Percentiles rank a stretch among this genome's conserved stretches.
These are phyloP conservation scores for Rhizopogon vinicolor DNA, from an alignment of 768 basidiomycete species.

Conservation along the genomic window DNA sequence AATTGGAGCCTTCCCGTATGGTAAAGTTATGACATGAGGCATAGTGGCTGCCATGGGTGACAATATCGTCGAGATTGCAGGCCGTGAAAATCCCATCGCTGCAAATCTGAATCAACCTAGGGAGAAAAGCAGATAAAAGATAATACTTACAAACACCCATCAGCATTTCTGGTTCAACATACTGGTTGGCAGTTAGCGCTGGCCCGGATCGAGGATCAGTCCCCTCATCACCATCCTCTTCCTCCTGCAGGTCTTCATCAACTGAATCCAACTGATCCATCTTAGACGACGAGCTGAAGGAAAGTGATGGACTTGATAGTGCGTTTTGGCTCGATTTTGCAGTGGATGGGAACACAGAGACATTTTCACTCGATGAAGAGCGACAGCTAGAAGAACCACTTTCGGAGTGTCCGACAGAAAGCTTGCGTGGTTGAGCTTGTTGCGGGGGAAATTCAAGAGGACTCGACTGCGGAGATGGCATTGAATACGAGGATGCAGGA, in stretches of 20 bases:
- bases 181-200: slow-evolving; percentile 31
- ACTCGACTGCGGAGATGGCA: slow-evolving; percentile 12
- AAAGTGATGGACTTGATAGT: slow-evolving; percentile 20
- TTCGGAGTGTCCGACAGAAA: slow-evolving; percentile 21
- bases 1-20: slow-evolving; percentile 61
- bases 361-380: slow-evolving; percentile 11
- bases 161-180: slow-evolving; percentile 54
- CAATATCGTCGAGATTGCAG: slow-evolving; percentile 46
- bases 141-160: slow-evolving; percentile 57
- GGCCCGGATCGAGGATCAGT: slow-evolving; percentile 9
- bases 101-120: slow-evolving; percentile 9
- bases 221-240: slow-evolving; percentile 10
- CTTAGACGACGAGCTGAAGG: slow-evolving; percentile 11
- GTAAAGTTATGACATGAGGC: slow-evolving; percentile 72
- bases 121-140: background rate
- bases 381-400: slow-evolving; percentile 7
- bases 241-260: slow-evolving; percentile 9
- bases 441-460: slow-evolving; percentile 9
- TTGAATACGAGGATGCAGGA: slow-evolving; percentile 7
- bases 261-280: slow-evolving; percentile 9
- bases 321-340: slow-evolving; percentile 14
- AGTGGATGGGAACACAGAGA: slow-evolving; percentile 5
- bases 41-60: slow-evolving; percentile 47
- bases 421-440: slow-evolving; percentile 17
- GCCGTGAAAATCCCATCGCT: slow-evolving; percentile 69